Evolutionary conservation across 805 yeast species (phyloP), one percentile per base, ranked within the genome.

Genomic region (Huiozyma naganishii): DNA sequence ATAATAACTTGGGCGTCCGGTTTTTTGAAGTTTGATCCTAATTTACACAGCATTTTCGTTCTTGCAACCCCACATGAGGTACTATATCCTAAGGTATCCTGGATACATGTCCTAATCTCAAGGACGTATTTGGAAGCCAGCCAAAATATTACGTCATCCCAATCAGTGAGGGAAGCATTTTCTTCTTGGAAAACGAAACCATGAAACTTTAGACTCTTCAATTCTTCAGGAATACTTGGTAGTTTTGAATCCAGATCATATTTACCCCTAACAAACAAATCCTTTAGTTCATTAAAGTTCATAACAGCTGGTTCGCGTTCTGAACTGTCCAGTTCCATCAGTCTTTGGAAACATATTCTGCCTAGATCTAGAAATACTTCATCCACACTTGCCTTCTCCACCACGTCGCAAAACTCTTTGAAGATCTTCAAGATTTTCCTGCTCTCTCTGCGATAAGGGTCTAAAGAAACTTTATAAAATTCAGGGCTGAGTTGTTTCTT

Each of bases 341-440:
- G 39, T 8, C 79, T 60, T 41, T 58, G 64, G 52, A 74, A 71
- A 0, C 86, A 75, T 27, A 75, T 51, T 34, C 83, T 66, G 0
- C 97, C 95, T 36, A 92, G 61, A 63, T 92, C 97, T 51, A 92
- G 50, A 57, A 83, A 92, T 40, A 88, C 80, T 64, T 92, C 98
- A 64, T 92, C 98, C 13, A 89, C 92, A 64, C 97, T 87, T 0
- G 96, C 97, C 64, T 89, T 89, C 60, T 92, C 95, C 0, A 87
- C 86, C 11, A 72, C 52, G 45, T 77, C 81, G 57, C 90, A 84
- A 46, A 71, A 68, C 6, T 66, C 58, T 44, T 73, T 73, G 53
- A 92, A 72, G 0, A 90, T 65, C 32, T 75, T 68, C 56, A 87
- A 69, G 46, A 92, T 80, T 61, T 83, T 84, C 12, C 95, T 68